These are phyloP conservation scores for Trichophyton verrucosum DNA, from an alignment of 2,329 filamentous ascomycete genomes.

Conservation along the genomic window DNA sequence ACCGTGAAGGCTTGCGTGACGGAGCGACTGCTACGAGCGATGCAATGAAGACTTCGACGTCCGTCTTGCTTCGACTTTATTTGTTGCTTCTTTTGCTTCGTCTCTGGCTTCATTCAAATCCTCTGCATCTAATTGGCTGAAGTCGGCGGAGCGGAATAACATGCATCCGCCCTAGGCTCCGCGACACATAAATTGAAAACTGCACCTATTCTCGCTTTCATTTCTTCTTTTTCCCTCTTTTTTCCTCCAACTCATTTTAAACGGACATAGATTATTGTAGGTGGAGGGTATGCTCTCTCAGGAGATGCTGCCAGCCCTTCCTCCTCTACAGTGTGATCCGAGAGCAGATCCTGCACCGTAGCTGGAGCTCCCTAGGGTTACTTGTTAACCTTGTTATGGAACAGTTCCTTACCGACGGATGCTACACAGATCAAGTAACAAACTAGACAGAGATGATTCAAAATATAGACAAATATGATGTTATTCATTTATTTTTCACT, in stretches of 20 bases:
- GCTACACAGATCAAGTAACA: slow-evolving; percentile 36
- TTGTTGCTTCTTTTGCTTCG: slow-evolving; percentile 12
- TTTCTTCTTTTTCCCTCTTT: slow-evolving; percentile 18
- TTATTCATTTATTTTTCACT: not conserved
- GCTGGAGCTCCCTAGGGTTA: slow-evolving; percentile 51
- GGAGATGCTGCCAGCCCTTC: slow-evolving; percentile 30
- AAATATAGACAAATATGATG: not conserved
- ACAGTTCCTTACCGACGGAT: slow-evolving; percentile 55
- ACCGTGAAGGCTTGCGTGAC: not conserved
- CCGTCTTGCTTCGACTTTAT: not conserved
- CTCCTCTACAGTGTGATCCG: slow-evolving; percentile 51
- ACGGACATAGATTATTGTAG: slow-evolving; percentile 57
- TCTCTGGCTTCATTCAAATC: slow-evolving; percentile 23
- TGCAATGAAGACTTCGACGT: not conserved
- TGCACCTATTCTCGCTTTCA: slow-evolving; percentile 13
- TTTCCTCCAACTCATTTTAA: slow-evolving; percentile 41
- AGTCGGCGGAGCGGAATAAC: slow-evolving; percentile 19
- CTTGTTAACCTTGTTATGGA: slow-evolving; percentile 39
- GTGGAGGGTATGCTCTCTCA: slow-evolving; percentile 32
- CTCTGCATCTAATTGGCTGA: slow-evolving; percentile 27
- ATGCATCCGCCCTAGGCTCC: slow-evolving; percentile 16
- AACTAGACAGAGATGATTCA: not conserved
- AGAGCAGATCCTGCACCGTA: slow-evolving; percentile 49
- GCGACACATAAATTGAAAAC: slow-evolving; percentile 5
- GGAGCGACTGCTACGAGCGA: not conserved